phyloP scores from a whole-genome alignment of 139 green algal genomes.

The Raphidocelis subcapitata region DNA sequence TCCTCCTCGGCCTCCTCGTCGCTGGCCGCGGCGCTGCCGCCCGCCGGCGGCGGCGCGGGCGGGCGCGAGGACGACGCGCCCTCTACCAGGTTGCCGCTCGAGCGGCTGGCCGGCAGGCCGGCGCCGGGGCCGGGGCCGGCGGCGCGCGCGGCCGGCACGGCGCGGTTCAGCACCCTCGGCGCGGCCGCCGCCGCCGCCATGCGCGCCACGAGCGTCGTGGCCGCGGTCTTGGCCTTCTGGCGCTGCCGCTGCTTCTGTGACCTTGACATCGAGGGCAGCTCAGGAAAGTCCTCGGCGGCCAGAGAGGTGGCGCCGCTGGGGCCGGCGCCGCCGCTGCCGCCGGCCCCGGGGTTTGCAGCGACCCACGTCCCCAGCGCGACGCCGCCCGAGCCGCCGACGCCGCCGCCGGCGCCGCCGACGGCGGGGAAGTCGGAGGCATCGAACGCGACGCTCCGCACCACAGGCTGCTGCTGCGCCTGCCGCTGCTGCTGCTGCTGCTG shows the following conservation, averaged over 20 bases:
- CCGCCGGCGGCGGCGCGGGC: background rate
- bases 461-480: background rate
- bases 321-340: background rate
- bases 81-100: constrained; percentile 13
- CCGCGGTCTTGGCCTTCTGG: constrained; percentile 10
- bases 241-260: constrained; percentile 29
- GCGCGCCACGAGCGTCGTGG: constrained; percentile 31
- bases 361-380: constrained; percentile 41
- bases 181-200: constrained; percentile 29
- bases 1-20: constrained; percentile 9
- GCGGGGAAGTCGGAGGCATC: constrained; percentile 59
- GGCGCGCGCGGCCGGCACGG: background rate
- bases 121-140: constrained; percentile 3
- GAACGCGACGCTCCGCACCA: constrained; percentile 37
- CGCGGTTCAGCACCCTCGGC: constrained; percentile 32
- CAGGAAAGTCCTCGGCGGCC: constrained; percentile 65
- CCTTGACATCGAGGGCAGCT: constrained; percentile 47
- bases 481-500: background rate
- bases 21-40: background rate
- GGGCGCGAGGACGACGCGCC: background rate
- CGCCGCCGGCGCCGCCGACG: constrained; percentile 23
- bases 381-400: background rate
- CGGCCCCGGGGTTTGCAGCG: constrained; percentile 9
- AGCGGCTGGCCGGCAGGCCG: background rate
- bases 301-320: background rate